These are phyloP conservation scores for Solidago caesia DNA, from an alignment of 129 eudicot genomes.

Conservation along the genomic window DNA sequence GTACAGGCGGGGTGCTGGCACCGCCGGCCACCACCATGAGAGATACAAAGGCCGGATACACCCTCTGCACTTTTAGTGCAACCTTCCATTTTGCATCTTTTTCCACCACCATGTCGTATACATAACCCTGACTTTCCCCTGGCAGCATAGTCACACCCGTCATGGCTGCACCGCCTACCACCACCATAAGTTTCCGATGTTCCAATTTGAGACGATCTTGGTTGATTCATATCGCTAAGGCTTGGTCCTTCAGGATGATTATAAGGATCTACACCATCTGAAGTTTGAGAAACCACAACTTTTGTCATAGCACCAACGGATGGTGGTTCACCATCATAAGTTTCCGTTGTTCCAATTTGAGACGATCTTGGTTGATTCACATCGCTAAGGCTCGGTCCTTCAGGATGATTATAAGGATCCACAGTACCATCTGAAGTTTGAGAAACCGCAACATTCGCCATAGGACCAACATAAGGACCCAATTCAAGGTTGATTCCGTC, in stretches of 20 bases:
- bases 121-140: slow-evolving; percentile 80
- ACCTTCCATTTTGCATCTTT: slow-evolving; percentile 63
- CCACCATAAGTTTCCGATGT: slow-evolving; percentile 26
- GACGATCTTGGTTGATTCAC: neutral
- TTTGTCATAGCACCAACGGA: slow-evolving; percentile 12
- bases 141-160: slow-evolving; percentile 54
- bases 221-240: slow-evolving; percentile 5
- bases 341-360: neutral
- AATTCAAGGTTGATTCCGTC: neutral
- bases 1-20: slow-evolving; percentile 59
- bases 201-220: slow-evolving; percentile 15
- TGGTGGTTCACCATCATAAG: neutral
- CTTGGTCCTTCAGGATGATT: neutral
- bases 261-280: slow-evolving; percentile 11
- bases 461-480: neutral
- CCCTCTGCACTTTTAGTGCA: slow-evolving; percentile 88
- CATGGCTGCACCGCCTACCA: slow-evolving; percentile 70
- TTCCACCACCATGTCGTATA: slow-evolving; percentile 92
- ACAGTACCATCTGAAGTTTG: slow-evolving; percentile 7
- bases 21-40: slow-evolving; percentile 87
- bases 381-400: slow-evolving; percentile 10
- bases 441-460: neutral
- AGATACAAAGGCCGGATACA: slow-evolving; percentile 62
- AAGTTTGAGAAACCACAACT: neutral
- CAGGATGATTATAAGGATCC: slow-evolving; percentile 4